Base-by-base conservation (phyloP, 2,329 filamentous ascomycete species). In the Fusarium avenaceum region DNA sequence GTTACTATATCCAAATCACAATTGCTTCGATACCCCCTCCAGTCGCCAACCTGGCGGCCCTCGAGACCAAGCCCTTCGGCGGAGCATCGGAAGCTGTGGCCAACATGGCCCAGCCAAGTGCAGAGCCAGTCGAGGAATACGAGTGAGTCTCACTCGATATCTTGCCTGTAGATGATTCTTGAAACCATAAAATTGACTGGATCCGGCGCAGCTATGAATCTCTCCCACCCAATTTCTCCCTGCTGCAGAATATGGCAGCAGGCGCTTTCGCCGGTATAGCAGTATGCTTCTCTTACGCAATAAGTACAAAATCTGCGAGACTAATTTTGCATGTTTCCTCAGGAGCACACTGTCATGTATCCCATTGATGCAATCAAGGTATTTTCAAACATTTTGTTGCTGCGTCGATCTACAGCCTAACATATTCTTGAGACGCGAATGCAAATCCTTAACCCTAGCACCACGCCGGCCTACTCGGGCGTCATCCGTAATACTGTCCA, bases 321-420 rank as follows among this genome's bases (percentile, higher is more conserved):
- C 48, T 64, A 63, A 70, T 69, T 73, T 63, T 73, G 42, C 14
- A 53, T 53, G 26, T 35, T 26, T 26, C 22, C 64, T 51, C 72
- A 97, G 94, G 95, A 98, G 83, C 95, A 98, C 81, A 96, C 95
- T 62, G 94, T 97, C 75, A 98, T 99, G 96, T 99, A 99, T 78
- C 96, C 96, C 20, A 92, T 99, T 77, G 96, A 99, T 83, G 89
- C 97, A 72, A 92, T 99, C 78, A 99, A 99, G 91, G 96, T 97
- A 72, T 70, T 79, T 57, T 42, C 6, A 57, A 19, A 57, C 43
- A 17, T 33, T 33, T 26, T 19, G 20, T 35, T 19, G 40, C 44
- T 40, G 20, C 52, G 53, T 40, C 53, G 46, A 63, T 39, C 49
- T 57, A 30, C 14, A 46, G 56, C 30, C 73, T 74, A 60, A 76